Base-by-base conservation (phyloP, 306 rosid genomes). In the Arachis stenosperma region DNA sequence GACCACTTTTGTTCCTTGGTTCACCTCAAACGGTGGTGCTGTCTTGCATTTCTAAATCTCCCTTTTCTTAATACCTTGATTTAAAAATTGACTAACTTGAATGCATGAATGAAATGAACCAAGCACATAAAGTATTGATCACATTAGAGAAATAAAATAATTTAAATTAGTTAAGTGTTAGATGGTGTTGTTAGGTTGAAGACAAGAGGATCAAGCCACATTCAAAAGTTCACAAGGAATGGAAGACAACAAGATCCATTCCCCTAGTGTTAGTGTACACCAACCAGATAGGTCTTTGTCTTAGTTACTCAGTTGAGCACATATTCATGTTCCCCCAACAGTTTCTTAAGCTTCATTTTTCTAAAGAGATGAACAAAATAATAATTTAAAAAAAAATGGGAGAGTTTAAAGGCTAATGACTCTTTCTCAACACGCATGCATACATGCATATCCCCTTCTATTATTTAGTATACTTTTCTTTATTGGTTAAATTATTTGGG, bases 181-280 rank as follows among this genome's bases (percentile, higher is more conserved):
- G 57, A 52, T 55, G 60, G 75, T 81, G 85, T 50, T 85, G 92
- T 86, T 83, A 72, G 82, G 81, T 86, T 83, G 74, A 84, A 76
- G 97, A 90, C 88, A 81, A 74, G 82, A 79, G 29, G 66, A 83
- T 85, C 85, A 60, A 63, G 71, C 15, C 22, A 50, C 70, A 61
- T 7, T 61, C 59, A 14, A 13, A 65, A 53, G 66, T 67, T 79
- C 73, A 36, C 40, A 27, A 40, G 67, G 51, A 75, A 58, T 33
- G 48, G 55, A 78, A 56, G 75, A 65, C 76, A 79, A 66, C 30
- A 57, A 13, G 11, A 79, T 79, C 64, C 54, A 43, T 68, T 54
- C 65, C 47, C 57, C 68, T 33, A 44, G 4, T 42, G 54, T 51
- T 61, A 36, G 58, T 75, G 74, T 61, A 56, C 56, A 59, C 79